Evolutionary conservation across 148 eudicot species (phyloP).

Genomic region (Agrostemma githago): DNA sequence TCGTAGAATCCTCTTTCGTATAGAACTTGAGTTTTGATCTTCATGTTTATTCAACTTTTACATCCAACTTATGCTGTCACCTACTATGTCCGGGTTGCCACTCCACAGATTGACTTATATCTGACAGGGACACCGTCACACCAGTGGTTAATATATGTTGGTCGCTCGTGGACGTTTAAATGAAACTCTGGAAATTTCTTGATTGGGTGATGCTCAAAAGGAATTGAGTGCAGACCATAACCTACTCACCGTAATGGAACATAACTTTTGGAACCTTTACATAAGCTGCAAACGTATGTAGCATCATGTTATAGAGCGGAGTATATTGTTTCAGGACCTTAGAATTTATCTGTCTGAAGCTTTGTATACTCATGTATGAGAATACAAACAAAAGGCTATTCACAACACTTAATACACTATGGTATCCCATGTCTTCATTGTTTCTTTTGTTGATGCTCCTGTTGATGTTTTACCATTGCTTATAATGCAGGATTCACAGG

Average conservation of each 20-base stretch:
- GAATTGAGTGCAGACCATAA: background rate
- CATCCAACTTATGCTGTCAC: background rate
- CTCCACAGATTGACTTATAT: background rate
- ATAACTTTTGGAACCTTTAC: background rate
- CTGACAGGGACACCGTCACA: background rate
- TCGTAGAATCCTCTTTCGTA: background rate
- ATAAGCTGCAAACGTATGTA: background rate
- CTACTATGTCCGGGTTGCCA: background rate
- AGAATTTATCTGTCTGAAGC: background rate
- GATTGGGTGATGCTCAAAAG: background rate
- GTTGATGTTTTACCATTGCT: background rate
- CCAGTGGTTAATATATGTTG: background rate
- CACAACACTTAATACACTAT: background rate
- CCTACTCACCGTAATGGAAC: background rate
- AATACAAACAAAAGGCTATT: background rate
- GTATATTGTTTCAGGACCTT: background rate
- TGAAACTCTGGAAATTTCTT: background rate
- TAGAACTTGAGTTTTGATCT: background rate
- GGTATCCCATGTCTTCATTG: background rate
- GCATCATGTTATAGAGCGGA: background rate
- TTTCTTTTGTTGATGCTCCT: slow-evolving; percentile 5
- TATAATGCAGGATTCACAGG: slow-evolving; percentile 86
- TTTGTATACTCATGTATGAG: background rate
- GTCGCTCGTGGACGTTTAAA: background rate
- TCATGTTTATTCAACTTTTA: background rate